Conservation (phyloP, 73 alveolate species). For the Tetrahymena borealis region DNA sequence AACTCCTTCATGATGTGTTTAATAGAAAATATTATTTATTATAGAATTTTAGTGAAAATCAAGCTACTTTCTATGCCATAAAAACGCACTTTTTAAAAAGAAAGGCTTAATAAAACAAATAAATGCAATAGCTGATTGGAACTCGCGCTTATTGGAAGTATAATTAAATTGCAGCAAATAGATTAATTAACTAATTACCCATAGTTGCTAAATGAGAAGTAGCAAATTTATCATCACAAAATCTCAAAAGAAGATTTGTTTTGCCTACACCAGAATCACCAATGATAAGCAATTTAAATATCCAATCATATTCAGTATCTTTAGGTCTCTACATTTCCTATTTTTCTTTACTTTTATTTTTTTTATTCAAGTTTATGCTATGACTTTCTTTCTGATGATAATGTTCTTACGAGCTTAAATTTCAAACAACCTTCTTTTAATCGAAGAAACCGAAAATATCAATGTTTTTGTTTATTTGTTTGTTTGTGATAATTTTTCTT, state of each 20-base stretch:
- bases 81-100: no score
- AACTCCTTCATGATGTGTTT: not conserved
- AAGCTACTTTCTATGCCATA: no score
- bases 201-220: slow-evolving; percentile 52
- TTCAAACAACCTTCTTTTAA: not conserved
- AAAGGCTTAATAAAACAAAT: no score
- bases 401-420: no score
- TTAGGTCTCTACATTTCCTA: not conserved
- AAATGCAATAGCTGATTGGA: no score
- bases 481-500: not conserved
- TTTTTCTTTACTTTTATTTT: not conserved
- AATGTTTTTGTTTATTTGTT: not conserved
- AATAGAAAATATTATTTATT: not conserved
- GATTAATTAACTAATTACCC: no score
- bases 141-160: no score
- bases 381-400: no score
- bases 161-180: no score
- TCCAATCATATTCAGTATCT: slow-evolving; percentile 41
- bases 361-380: not conserved
- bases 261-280: slow-evolving; percentile 70
- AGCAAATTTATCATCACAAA: slow-evolving; percentile 50
- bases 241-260: slow-evolving; percentile 50
- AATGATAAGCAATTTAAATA: slow-evolving; percentile 50
- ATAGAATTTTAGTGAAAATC: not conserved
- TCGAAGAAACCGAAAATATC: not conserved